Evolutionary conservation across 140 eudicot species (phyloP), one percentile per base, ranked within the genome.

Genomic region (Erigeron philadelphicus): DNA sequence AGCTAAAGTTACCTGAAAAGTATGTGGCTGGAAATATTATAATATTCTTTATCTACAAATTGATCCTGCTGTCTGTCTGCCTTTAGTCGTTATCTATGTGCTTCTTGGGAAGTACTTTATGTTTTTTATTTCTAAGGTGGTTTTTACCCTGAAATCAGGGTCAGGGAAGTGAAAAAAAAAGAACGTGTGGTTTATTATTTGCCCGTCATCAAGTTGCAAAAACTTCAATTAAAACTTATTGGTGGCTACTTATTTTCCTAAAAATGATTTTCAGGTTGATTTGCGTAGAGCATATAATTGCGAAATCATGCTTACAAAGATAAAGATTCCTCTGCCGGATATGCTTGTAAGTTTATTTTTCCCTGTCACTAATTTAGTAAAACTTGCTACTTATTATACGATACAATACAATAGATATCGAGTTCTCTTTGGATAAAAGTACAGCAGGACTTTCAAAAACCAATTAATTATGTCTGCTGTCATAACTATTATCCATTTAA

Each of bases 271-370:
- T 49, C 83, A 93, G 98, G 88, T 93, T 80, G 98, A 93, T 75
- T 81, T 93, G 87, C 90, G 94, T 42, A 86, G 96, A 81, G 98
- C 98, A 48, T 81, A 89, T 71, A 93, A 93, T 72, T 93, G 98
- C 73, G 98, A 89, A 73, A 93, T 93, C 78, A 93, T 93, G 98
- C 98, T 93, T 74, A 82, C 98, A 11, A 93, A 93, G 82, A 81
- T 93, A 69, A 93, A 93, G 82, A 89, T 93, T 61, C 96, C 98
- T 49, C 83, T 92, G 45, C 92, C 98, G 13, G 96, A 93, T 78
- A 84, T 93, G 98, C 73, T 89, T 76, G 98, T 93, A 85, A 84
- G 89, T 79, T 72, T 73, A 57, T 54, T 66, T 55, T 63, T 19
- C 52, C 35, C 44, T 18, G 58, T 41, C 35, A 7, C 44, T 55